These are phyloP conservation scores for Nannochloropsis oceanica DNA, from an alignment of 108 stramenopile genomes.

Conservation along the genomic window DNA sequence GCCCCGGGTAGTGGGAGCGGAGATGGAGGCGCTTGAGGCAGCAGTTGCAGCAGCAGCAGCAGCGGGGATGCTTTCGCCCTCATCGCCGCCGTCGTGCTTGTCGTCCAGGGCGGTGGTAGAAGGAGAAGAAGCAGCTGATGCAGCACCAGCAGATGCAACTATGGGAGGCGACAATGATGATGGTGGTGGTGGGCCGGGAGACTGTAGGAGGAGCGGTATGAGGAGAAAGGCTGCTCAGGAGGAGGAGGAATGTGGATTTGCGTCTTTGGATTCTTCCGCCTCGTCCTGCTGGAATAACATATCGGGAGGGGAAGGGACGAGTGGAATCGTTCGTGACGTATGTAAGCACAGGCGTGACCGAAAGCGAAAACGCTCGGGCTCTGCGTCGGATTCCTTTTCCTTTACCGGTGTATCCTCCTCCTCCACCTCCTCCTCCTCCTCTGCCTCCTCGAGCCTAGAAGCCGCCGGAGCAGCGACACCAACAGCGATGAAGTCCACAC, in stretches of 20 bases:
- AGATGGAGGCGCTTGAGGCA: not conserved
- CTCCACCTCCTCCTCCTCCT: not conserved
- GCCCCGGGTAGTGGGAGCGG: not conserved
- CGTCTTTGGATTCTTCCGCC: not conserved
- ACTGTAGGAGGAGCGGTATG: not conserved
- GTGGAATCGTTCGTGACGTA: not conserved
- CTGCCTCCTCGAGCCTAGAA: not conserved
- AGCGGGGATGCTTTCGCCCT: not conserved
- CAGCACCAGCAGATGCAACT: not conserved
- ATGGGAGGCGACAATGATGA: not conserved
- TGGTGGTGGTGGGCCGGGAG: not conserved
- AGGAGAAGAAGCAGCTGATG: not conserved
- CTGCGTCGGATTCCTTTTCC: not conserved
- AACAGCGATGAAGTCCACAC: not conserved
- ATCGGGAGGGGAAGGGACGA: not conserved
- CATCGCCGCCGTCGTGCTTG: not conserved
- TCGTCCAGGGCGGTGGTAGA: too few species aligned
- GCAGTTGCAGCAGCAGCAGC: not conserved
- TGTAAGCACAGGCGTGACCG: not conserved
- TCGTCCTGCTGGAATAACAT: not conserved
- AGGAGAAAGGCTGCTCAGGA: not conserved
- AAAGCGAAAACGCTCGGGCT: not conserved
- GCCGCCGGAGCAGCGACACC: not conserved
- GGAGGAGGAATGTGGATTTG: not conserved
- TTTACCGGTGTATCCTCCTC: not conserved